A percentile compares a stretch with the other conserved stretches of the same genome.
phyloP scores from a whole-genome alignment of 345 rosid species.

The Syzygium grande region DNA sequence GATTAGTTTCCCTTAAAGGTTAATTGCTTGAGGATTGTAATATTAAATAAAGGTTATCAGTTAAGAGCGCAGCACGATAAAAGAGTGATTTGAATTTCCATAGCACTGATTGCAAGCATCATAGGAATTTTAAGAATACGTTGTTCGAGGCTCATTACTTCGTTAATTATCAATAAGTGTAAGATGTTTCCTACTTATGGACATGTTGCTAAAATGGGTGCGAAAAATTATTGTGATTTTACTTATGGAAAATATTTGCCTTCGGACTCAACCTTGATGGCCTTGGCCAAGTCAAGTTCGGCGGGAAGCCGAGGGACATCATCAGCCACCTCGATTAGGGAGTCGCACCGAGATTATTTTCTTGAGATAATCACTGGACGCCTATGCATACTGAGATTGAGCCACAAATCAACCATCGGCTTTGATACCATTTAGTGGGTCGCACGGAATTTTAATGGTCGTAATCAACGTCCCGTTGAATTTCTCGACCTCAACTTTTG shows the following conservation, averaged over 20 bases:
- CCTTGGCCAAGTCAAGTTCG: neutral
- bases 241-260: neutral
- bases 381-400: no score
- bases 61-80: no score
- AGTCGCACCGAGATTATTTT: fast-evolving
- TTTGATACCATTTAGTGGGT: neutral
- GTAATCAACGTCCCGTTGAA: fast-evolving
- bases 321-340: neutral
- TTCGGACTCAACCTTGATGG: neutral
- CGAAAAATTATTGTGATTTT: neutral
- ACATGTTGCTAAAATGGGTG: neutral
- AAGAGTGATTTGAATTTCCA: neutral
- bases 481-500: neutral
- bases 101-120: fast-evolving
- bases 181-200: fast-evolving
- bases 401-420: neutral
- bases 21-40: neutral
- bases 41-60: neutral
- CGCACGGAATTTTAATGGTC: neutral
- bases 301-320: neutral
- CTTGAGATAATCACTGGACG: neutral
- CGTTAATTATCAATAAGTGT: neutral
- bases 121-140: neutral
- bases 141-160: neutral
- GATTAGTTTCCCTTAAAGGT: neutral